Evolutionary conservation across 306 rosid genomes (phyloP).

Genomic region (Quercus variabilis): DNA sequence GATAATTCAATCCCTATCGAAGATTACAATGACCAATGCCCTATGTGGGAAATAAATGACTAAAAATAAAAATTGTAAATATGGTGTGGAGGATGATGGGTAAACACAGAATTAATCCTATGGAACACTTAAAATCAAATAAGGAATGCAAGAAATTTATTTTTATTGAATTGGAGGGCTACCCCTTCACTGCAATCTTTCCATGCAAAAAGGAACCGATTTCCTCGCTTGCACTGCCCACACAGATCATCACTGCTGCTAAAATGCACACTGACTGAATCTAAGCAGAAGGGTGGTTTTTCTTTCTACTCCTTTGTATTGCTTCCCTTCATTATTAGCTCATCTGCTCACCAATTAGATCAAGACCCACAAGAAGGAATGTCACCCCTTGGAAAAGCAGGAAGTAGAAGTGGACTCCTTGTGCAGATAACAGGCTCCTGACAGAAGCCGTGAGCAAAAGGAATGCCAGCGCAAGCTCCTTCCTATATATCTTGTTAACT

Average conservation of each 20-base stretch:
- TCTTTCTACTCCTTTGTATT: not conserved
- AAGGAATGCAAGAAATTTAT: conserved; percentile 3
- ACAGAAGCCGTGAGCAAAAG: conserved; percentile 83
- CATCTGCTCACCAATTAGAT: conserved; percentile 93
- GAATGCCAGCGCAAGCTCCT: conserved; percentile 85
- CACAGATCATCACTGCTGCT: conserved; percentile 25
- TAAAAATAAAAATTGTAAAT: conserved; percentile 23
- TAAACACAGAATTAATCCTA: conserved; percentile 24
- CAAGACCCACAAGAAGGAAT: conserved; percentile 95
- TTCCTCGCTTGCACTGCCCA: conserved; percentile 6
- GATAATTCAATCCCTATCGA: conserved; percentile 36
- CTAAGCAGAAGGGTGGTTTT: conserved; percentile 6
- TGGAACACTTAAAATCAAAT: conserved; percentile 9
- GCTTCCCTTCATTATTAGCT: conserved; percentile 40
- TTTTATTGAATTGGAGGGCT: conserved; percentile 16
- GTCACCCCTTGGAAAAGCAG: conserved; percentile 91
- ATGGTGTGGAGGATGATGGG: conserved; percentile 23
- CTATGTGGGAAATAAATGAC: conserved; percentile 22
- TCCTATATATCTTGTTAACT: conserved; percentile 70
- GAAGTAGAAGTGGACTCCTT: conserved; percentile 97
- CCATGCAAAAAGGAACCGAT: conserved; percentile 7
- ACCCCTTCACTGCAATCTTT: conserved; percentile 28
- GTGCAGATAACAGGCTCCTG: conserved; percentile 83
- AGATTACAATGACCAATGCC: conserved; percentile 47
- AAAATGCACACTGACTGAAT: conserved; percentile 7